Conservation (phyloP, 805 yeast species). For the Lachancea meyersii region DNA sequence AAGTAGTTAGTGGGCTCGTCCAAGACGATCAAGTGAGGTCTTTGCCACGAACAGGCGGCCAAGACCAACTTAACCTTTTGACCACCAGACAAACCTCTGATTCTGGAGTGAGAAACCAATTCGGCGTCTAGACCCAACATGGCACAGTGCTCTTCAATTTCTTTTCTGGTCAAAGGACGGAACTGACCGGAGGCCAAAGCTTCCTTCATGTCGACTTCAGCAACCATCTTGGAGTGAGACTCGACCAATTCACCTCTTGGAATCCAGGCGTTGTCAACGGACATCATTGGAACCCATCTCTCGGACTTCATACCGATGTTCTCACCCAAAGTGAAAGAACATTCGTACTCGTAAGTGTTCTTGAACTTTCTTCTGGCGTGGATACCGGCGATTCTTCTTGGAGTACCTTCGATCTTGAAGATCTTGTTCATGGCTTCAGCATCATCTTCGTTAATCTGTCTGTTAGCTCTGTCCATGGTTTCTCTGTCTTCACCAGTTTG, state of each 20-base stretch:
- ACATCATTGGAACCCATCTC: slow-evolving; percentile 99
- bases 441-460: slow-evolving; percentile 95
- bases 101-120: slow-evolving; percentile 99
- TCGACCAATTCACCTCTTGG: slow-evolving; percentile 98
- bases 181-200: slow-evolving; percentile 99
- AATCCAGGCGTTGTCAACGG: slow-evolving; percentile 99
- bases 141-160: slow-evolving; percentile 97
- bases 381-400: slow-evolving; percentile 93
- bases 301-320: slow-evolving; percentile 98
- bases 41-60: slow-evolving; percentile 99
- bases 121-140: slow-evolving; percentile 98
- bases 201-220: slow-evolving; percentile 99
- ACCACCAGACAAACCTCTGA: slow-evolving; percentile 99
- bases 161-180: slow-evolving; percentile 99
- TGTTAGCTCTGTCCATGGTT: slow-evolving; percentile 99
- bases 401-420: slow-evolving; percentile 97
- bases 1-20: slow-evolving; percentile 99
- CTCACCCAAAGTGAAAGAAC: slow-evolving; percentile 96
- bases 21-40: slow-evolving; percentile 98
- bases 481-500: slow-evolving; percentile 99
- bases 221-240: slow-evolving; percentile 98
- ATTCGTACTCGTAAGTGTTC: slow-evolving; percentile 99
- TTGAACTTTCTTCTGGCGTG: slow-evolving; percentile 98
- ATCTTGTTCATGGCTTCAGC: slow-evolving; percentile 99
- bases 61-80: slow-evolving; percentile 99